Evolutionary conservation across 139 green algal species (phyloP), one percentile per base, ranked within the genome.

Genomic region (Asterochloris erici): DNA sequence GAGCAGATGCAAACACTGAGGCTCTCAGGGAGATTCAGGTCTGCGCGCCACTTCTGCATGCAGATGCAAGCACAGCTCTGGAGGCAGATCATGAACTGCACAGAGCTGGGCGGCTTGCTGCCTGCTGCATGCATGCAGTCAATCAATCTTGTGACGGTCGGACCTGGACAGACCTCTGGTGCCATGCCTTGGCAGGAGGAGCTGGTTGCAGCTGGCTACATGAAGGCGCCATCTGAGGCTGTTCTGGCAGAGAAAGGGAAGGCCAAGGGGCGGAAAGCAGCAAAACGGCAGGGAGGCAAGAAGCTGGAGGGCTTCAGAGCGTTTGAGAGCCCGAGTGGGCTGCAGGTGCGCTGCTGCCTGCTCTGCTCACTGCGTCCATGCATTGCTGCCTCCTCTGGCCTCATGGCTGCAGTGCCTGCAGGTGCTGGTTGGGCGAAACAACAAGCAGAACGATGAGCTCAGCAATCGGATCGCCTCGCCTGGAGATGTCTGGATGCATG

Each of bases 401-500:
- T 17, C 0, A 63, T 68, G 21, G 54, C 12, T 47, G 47, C 28
- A 27, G 15, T 27, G 47, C 4, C 10, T 77, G 64, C 82, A 84
- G 78, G 82, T 95, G 23, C 85, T 97, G 76, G 85, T 98, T 23
- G 94, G 95, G 26, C 86, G 95, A 27, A 97, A 95, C 88, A 96
- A 95, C 86, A 86, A 85, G 63, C 92, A 97, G 83, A 98, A 98
- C 82, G 95, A 98, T 81, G 85, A 91, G 82, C 87, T 98, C 83
- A 93, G 85, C 28, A 87, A 88, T 27, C 74, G 86, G 78, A 81
- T 96, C 23, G 93, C 93, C 1, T 84, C 92, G 27, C 68, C 79
- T 27, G 78, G 85, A 12, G 95, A 98, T 79, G 70, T 97, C 24
- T 98, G 94, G 95, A 92, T 98, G 88, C 95, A 98, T 84, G 93